Evolutionary conservation across 331 rosid species (phyloP).

Genomic region (Rosa hybrid): DNA sequence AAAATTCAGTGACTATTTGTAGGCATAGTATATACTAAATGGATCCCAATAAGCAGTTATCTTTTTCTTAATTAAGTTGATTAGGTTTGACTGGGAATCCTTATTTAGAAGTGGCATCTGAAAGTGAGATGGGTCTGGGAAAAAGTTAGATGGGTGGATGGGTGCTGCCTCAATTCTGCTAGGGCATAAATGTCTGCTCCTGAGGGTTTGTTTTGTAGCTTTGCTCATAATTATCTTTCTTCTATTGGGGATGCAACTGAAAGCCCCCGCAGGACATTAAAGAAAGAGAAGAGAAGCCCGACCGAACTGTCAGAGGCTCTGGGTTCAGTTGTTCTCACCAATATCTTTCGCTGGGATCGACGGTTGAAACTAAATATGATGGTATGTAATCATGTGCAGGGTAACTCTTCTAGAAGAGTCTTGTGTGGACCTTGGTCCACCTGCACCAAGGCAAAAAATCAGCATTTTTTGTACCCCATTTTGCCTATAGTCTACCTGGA

Average conservation of each 20-base stretch:
- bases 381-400: background rate
- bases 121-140: no score
- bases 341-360: background rate
- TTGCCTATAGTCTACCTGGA: no score
- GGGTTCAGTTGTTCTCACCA: background rate
- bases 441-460: no score
- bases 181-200: background rate
- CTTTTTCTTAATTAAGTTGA: no score
- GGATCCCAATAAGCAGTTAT: no score
- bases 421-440: no score
- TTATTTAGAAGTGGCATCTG: no score
- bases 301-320: conserved; percentile 6
- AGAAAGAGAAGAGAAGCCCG: background rate
- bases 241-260: background rate
- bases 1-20: no score
- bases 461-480: no score
- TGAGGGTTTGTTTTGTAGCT: background rate
- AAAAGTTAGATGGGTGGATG: conserved; percentile 1
- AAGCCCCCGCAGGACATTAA: background rate
- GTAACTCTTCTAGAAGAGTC: no score
- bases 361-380: background rate
- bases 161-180: background rate
- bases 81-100: no score
- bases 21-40: no score
- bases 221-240: background rate